Conservation (phyloP, 331 rosid genomes). For the Quercus tomentella region DNA sequence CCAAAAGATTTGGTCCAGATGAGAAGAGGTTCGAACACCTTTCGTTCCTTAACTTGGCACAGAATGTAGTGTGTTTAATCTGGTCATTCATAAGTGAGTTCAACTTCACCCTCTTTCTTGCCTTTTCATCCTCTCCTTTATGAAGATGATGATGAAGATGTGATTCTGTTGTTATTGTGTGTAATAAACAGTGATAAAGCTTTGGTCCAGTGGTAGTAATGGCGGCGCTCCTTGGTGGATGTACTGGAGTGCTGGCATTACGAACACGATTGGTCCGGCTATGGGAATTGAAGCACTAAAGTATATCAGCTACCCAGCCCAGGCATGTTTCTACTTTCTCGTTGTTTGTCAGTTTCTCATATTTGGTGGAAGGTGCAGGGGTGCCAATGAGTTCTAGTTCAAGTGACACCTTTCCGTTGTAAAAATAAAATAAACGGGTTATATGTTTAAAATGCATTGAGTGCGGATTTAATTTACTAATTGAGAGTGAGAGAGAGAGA, state of each 20-base stretch:
- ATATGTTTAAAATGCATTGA: too few relatives aligned
- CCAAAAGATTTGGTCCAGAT: conserved; percentile 83
- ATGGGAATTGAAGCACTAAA: conserved; percentile 99
- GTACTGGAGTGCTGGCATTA: conserved; percentile 97
- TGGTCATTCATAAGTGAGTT: conserved; percentile 92
- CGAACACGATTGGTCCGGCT: conserved; percentile 98
- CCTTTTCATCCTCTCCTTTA: not conserved
- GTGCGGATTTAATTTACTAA: too few relatives aligned
- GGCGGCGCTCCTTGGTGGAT: conserved; percentile 94
- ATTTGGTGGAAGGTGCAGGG: not conserved
- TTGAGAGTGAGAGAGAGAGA: too few relatives aligned
- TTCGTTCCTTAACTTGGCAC: conserved; percentile 87
- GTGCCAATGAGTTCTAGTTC: not conserved
- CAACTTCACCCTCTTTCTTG: not conserved
- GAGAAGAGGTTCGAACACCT: conserved; percentile 83
- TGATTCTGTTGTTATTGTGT: not conserved
- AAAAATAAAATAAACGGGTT: too few relatives aligned
- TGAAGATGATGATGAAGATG: not conserved
- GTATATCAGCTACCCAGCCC: conserved; percentile 98
- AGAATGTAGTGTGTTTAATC: conserved; percentile 85
- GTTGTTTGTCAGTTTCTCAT: not conserved
- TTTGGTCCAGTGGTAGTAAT: conserved; percentile 58
- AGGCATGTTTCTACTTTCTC: conserved; percentile 39
- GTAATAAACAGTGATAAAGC: conserved; percentile 63
- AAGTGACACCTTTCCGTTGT: not conserved